Evolutionary conservation across 1,139 yeast genomes (phyloP).

Genomic region (Suhomyces atakaporum): DNA sequence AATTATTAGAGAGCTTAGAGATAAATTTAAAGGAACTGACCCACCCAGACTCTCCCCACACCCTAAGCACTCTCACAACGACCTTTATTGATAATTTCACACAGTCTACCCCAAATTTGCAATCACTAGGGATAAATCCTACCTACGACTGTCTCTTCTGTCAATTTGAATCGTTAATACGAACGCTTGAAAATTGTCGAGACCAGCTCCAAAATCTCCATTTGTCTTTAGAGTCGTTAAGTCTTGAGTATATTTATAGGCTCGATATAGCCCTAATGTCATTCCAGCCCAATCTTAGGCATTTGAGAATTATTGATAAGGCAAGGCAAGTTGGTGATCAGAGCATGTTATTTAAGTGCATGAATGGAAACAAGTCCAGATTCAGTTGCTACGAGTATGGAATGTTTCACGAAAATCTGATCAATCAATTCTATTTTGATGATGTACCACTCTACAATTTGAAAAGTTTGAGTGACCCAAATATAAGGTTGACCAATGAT

Average conservation of each 20-base stretch:
- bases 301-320: slow-evolving; percentile 17
- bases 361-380: slow-evolving; percentile 14
- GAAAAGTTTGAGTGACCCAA: slow-evolving; percentile 2
- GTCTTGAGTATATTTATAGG: slow-evolving; percentile 10
- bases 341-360: slow-evolving; percentile 15
- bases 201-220: slow-evolving; percentile 17
- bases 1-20: slow-evolving; percentile 15
- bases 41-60: slow-evolving; percentile 18
- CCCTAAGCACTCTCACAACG: slow-evolving; percentile 2
- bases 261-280: slow-evolving; percentile 13
- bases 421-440: slow-evolving; percentile 11
- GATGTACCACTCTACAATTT: slow-evolving; percentile 13
- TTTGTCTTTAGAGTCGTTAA: slow-evolving; percentile 20
- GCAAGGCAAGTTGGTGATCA: slow-evolving; percentile 13
- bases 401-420: slow-evolving; percentile 15
- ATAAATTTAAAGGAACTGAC: slow-evolving; percentile 18
- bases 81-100: slow-evolving; percentile 19
- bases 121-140: slow-evolving; percentile 17
- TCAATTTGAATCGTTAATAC: slow-evolving; percentile 16
- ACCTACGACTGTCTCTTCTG: slow-evolving; percentile 23
- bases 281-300: slow-evolving; percentile 15
- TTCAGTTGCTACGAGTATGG: slow-evolving; percentile 22
- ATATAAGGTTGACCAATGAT: slow-evolving; percentile 15
- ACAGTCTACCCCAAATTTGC: slow-evolving; percentile 16
- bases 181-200: slow-evolving; percentile 12